Percentiles rank a stretch among this genome's conserved stretches.
phyloP scores from a whole-genome alignment of 2,329 filamentous ascomycete genomes.

The Samsoniella hepiali region DNA sequence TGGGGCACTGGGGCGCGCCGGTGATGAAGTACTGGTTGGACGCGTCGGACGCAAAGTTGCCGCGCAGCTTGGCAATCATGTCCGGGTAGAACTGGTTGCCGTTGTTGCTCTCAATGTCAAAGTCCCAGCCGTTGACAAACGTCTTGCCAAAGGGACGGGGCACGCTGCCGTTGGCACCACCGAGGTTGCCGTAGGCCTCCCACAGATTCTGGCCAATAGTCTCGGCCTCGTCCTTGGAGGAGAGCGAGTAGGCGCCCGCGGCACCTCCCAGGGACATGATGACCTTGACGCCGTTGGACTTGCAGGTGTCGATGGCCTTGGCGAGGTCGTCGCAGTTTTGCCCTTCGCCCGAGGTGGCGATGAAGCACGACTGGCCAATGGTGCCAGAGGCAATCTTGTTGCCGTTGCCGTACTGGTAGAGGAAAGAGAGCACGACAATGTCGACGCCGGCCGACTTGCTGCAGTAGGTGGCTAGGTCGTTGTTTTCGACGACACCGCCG shows the following conservation, averaged over 20 bases:
- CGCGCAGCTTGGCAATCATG: constrained; percentile 26
- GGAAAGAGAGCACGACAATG: constrained; percentile 40
- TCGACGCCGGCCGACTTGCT: constrained; percentile 36
- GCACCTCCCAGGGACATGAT: constrained; percentile 22
- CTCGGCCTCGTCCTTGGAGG: constrained; percentile 18
- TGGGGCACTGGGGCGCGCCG: constrained; percentile 43
- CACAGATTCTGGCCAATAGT: constrained; percentile 22
- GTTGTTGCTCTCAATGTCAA: constrained; percentile 29
- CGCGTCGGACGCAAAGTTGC: constrained; percentile 23
- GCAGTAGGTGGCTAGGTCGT: constrained; percentile 38
- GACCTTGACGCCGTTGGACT: constrained; percentile 21
- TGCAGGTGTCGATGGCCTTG: constrained; percentile 19
- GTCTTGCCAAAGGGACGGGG: constrained; percentile 28
- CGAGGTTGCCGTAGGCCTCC: constrained; percentile 21
- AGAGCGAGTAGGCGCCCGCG: constrained; percentile 14
- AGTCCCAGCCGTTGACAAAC: constrained; percentile 29
- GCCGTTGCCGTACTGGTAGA: constrained; percentile 37
- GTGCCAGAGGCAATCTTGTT: constrained; percentile 38
- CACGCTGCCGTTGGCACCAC: constrained; percentile 8
- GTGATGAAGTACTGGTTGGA: constrained; percentile 40
- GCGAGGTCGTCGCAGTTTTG: constrained; percentile 25
- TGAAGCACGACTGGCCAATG: constrained; percentile 38
- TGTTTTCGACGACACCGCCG: constrained; percentile 32
- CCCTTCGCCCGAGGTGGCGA: constrained; percentile 30
- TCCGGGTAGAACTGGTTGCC: constrained; percentile 19